Evolutionary conservation across 345 rosid species (phyloP).

Genomic region (Pugionium dolabratum): DNA sequence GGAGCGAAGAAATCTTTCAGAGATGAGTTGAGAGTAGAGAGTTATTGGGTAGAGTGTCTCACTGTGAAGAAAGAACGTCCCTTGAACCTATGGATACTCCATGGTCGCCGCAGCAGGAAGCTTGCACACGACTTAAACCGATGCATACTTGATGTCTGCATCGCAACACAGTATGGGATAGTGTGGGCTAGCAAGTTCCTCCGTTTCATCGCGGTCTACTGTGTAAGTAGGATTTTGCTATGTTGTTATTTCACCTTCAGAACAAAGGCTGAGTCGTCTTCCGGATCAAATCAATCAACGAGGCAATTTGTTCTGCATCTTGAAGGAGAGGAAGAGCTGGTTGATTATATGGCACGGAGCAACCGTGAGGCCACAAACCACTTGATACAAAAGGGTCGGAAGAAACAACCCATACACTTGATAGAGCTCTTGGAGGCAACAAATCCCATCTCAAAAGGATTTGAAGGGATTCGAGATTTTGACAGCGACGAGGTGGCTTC

Average conservation of each 20-base stretch:
- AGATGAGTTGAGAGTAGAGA: constrained; percentile 53
- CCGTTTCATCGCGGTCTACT: constrained; percentile 50
- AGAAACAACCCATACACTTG: constrained; percentile 57
- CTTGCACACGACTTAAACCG: constrained; percentile 43
- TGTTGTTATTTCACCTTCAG: constrained; percentile 28
- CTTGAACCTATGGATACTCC: constrained; percentile 37
- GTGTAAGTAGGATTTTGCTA: constrained; percentile 39
- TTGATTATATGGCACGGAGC: constrained; percentile 54
- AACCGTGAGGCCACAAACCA: constrained; percentile 62
- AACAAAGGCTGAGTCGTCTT: constrained; percentile 40
- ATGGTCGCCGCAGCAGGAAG: constrained; percentile 52
- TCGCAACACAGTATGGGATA: constrained; percentile 55
- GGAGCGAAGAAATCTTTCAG: constrained; percentile 32
- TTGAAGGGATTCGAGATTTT: constrained; percentile 61
- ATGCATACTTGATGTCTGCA: constrained; percentile 47
- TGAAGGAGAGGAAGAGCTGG: constrained; percentile 76
- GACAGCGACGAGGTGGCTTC: constrained; percentile 53
- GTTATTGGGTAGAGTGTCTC: constrained; percentile 62
- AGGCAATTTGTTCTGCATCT: constrained; percentile 71
- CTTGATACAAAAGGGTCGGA: constrained; percentile 56
- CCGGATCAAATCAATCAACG: constrained; percentile 27
- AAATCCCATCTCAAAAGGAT: constrained; percentile 47
- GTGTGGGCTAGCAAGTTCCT: constrained; percentile 67
- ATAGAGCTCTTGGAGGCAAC: constrained; percentile 50
- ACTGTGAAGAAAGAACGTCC: constrained; percentile 69